Base-by-base conservation (phyloP, 2,329 filamentous ascomycete genomes). In the Aureobasidium namibiae region DNA sequence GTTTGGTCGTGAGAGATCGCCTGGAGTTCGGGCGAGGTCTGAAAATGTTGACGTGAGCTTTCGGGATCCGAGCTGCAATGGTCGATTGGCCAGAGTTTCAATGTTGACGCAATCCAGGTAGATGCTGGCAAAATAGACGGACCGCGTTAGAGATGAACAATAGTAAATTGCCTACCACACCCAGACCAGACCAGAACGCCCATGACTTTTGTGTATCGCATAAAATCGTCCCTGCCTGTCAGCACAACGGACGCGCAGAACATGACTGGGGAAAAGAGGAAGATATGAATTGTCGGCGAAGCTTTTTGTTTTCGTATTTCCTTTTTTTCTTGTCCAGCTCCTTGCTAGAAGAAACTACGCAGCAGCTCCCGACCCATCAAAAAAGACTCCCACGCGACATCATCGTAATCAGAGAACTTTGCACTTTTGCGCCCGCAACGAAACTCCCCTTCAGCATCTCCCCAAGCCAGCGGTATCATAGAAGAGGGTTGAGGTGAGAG, bases 321-420 rank as follows among this genome's bases (percentile, higher is more conserved):
- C 54, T 44, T 58, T 58, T 57, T 49, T 48, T 58, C 54, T 49
- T 41, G 33, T 58, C 54, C 54, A 42, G 54, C 54, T 48, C 54
- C 42, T 56, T 58, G 54, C 54, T 58, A 58, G 54, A 58, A 58
- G 44, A 58, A 49, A 58, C 54, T 58, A 58, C 42, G 42, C 42
- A 58, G 54, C 54, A 58, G 54, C 54, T 58, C 54, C 54, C 54
- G 54, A 58, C 54, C 54, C 54, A 58, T 58, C 54, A 58, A 33
- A 48, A 49, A 58, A 49, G 34, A 58, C 54, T 23, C 44, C 54
- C 44, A 49, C 44, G 54, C 54, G 54, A 58, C 44, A 49, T 58
- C 33, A 58, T 58, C 44, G 36, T 58, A 49, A 58, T 49, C 54
- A 58, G 54, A 58, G 44, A 58, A 58, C 54, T 58, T 58, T 58